phyloP scores from a whole-genome alignment of 768 basidiomycete species.

The Tylopilus intermedius region DNA sequence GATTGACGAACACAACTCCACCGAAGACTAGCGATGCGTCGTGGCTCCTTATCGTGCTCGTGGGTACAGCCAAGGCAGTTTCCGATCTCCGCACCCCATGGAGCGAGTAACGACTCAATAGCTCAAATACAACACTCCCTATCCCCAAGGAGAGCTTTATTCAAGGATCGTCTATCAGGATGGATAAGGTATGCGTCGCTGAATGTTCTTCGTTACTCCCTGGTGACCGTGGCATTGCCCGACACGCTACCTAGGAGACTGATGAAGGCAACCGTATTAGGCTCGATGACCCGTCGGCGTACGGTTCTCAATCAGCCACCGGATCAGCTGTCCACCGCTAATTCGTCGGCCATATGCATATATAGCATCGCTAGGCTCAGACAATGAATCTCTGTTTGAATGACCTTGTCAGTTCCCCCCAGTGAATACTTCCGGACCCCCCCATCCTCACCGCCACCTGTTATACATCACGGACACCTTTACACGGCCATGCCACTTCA shows the following conservation, averaged over 20 bases:
- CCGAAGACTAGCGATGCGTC: no score
- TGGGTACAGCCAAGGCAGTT: background rate
- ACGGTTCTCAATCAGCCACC: background rate
- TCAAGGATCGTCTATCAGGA: background rate
- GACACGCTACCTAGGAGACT: background rate
- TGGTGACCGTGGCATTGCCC: background rate
- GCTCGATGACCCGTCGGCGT: background rate
- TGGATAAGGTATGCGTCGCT: background rate
- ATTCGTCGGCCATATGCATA: background rate
- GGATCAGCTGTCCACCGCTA: background rate
- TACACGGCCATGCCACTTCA: no score
- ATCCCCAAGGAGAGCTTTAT: background rate
- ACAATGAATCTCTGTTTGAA: background rate
- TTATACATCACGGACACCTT: no score
- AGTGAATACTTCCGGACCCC: no score
- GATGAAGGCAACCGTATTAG: background rate
- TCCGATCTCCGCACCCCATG: background rate
- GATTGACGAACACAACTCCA: no score
- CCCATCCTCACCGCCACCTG: no score
- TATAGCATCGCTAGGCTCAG: no score
- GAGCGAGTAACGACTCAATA: background rate
- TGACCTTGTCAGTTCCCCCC: background rate
- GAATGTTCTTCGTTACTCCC: background rate
- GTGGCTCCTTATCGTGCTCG: background rate
- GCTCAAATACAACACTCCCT: background rate